Conservation (phyloP, 192 early-diverging fungal genomes). For the Piromyces finnis region DNA sequence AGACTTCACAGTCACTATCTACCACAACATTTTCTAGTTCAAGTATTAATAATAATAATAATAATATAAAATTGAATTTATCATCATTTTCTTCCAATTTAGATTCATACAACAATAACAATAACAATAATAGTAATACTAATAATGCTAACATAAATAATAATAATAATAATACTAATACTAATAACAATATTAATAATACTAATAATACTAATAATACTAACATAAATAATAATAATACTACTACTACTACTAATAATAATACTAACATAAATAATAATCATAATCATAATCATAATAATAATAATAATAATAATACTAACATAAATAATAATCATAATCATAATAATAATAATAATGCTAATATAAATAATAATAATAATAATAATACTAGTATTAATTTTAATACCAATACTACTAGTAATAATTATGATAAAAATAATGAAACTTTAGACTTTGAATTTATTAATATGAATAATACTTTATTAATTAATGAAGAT, state of each 20-base stretch:
- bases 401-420: too few relatives aligned
- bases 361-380: neutral
- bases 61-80: too few relatives aligned
- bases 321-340: neutral
- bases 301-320: neutral
- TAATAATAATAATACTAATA: too few relatives aligned
- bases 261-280: neutral
- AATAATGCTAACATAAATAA: neutral
- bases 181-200: too few relatives aligned
- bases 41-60: too few relatives aligned
- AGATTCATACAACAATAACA: neutral
- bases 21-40: neutral
- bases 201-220: too few relatives aligned
- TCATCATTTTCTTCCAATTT: neutral
- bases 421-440: too few relatives aligned
- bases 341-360: neutral
- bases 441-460: neutral
- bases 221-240: neutral
- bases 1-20: neutral
- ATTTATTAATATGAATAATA: neutral
- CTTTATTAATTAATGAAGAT: neutral
- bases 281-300: neutral
- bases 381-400: too few relatives aligned
- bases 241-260: too few relatives aligned
- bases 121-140: neutral